phyloP scores from a whole-genome alignment of 169 alveolate genomes.

The Eimeria maxima region DNA sequence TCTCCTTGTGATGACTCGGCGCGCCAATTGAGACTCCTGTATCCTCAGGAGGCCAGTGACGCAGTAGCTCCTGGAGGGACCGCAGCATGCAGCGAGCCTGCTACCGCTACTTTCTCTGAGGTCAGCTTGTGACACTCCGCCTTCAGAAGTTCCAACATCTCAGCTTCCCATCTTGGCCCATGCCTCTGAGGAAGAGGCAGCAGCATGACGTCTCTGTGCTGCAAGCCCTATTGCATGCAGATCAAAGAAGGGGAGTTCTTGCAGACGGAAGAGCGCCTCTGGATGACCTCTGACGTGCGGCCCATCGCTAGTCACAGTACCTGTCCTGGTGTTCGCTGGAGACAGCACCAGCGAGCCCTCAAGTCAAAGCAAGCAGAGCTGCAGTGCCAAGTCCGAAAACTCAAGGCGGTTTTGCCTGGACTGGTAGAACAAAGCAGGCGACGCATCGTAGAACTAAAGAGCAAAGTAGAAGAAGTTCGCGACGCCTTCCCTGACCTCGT shows the following conservation, averaged over 20 bases:
- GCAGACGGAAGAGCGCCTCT: conserved; percentile 10
- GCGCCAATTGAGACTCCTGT: background rate
- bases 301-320: background rate
- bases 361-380: conserved; percentile 5
- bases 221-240: background rate
- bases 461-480: background rate
- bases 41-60: background rate
- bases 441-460: background rate
- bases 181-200: background rate
- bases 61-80: background rate
- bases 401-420: conserved; percentile 5
- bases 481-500: conserved; percentile 52
- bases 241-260: background rate
- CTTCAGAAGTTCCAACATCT: background rate
- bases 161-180: background rate
- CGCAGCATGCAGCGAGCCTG: background rate
- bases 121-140: background rate
- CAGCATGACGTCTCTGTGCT: background rate
- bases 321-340: background rate
- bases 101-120: background rate
- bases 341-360: conserved; percentile 21
- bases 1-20: background rate
- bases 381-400: conserved; percentile 23
- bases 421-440: conserved; percentile 7
- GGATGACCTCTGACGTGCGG: background rate